Conservation (phyloP, 176 grass and related monocot species). For the Poa pratensis region DNA sequence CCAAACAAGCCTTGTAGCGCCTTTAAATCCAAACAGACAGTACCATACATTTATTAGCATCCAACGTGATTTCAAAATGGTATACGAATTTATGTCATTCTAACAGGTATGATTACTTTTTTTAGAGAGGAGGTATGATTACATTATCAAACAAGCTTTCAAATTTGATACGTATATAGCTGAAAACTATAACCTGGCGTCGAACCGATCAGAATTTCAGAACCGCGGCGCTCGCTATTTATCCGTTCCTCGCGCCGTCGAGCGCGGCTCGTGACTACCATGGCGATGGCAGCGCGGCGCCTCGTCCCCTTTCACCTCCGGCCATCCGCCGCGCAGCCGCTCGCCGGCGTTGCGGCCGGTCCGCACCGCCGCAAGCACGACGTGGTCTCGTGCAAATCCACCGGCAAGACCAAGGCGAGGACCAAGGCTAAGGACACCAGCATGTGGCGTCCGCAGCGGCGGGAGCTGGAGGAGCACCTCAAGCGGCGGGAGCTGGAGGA, state of each 20-base stretch:
- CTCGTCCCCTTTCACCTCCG: slow-evolving; percentile 43
- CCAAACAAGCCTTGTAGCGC: not conserved
- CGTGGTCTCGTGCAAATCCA: slow-evolving; percentile 35
- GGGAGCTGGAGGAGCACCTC: slow-evolving; percentile 47
- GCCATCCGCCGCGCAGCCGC: not conserved
- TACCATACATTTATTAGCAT: not conserved
- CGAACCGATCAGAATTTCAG: too few species aligned
- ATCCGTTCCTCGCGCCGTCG: slow-evolving; percentile 19
- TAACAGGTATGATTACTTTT: too few species aligned
- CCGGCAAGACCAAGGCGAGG: slow-evolving; percentile 28
- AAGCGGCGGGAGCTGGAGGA: slow-evolving; percentile 60
- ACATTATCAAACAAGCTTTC: not conserved
- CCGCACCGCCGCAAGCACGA: slow-evolving; percentile 35
- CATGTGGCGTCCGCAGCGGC: slow-evolving; percentile 41
- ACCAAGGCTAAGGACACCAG: slow-evolving; percentile 9
- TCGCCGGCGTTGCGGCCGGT: not conserved
- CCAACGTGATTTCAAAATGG: not conserved
- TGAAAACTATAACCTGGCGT: not conserved
- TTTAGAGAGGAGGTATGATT: too few species aligned
- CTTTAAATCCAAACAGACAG: not conserved
- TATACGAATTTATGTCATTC: too few species aligned
- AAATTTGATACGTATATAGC: not conserved
- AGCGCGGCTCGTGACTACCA: not conserved
- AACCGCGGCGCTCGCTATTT: too few species aligned
- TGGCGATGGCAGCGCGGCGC: slow-evolving; percentile 51